phyloP scores from a whole-genome alignment of 192 early-diverging fungal genomes.

The Umbelopsis vinacea region DNA sequence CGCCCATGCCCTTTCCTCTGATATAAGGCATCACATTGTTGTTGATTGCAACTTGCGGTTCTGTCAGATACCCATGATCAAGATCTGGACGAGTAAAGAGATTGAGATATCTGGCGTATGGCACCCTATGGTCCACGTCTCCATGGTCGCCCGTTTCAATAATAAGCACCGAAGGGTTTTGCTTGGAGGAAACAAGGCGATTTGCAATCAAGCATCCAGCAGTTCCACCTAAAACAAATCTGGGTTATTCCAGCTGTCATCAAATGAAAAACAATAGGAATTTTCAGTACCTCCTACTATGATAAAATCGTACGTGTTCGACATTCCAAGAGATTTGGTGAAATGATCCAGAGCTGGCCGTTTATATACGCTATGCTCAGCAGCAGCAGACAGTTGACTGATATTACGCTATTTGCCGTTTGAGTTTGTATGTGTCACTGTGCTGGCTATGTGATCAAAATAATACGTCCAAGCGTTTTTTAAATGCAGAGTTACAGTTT shows the following conservation, averaged over 20 bases:
- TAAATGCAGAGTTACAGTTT: no score
- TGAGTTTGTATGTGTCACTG: no score
- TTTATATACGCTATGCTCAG: no score
- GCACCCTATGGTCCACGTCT: slow-evolving; percentile 36
- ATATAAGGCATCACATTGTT: slow-evolving; percentile 31
- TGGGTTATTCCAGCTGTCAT: no score
- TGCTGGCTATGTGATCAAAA: no score
- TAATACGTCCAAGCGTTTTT: no score
- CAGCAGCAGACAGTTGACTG: no score
- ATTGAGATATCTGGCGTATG: slow-evolving; percentile 36
- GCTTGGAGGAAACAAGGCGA: slow-evolving; percentile 23
- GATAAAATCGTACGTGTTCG: slow-evolving; percentile 6
- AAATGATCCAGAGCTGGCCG: not conserved
- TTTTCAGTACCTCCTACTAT: not conserved
- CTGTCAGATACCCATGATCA: slow-evolving; percentile 32
- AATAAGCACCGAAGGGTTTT: not conserved
- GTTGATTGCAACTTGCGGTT: slow-evolving; percentile 23
- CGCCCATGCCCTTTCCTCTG: slow-evolving; percentile 39
- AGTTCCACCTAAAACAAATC: slow-evolving; percentile 30
- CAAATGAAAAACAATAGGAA: not conserved
- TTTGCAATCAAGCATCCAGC: slow-evolving; percentile 41
- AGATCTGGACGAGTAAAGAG: slow-evolving; percentile 23
- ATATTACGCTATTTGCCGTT: no score
- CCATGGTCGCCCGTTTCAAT: slow-evolving; percentile 26
- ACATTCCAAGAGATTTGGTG: not conserved